Evolutionary conservation across 2,329 filamentous ascomycete species (phyloP).

Genomic region (Cryoendolithus antarcticus): DNA sequence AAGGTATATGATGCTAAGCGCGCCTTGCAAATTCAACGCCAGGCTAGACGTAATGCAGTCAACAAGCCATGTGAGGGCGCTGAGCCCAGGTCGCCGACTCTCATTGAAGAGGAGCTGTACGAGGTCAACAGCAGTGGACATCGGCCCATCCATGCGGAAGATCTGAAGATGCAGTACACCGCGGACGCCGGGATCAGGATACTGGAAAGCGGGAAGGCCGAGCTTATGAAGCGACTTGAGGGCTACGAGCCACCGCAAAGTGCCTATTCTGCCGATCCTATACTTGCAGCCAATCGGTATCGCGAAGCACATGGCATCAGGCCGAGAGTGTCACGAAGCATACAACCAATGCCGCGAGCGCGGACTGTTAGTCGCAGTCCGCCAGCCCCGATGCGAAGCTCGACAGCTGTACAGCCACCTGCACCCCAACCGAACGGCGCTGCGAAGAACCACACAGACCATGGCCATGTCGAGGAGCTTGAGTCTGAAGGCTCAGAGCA

Average conservation of each 20-base stretch:
- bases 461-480: constrained; percentile 2
- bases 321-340: background rate
- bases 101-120: constrained; percentile 17
- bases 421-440: no score
- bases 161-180: constrained; percentile 38
- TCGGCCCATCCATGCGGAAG: constrained; percentile 20
- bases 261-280: constrained; percentile 4
- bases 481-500: constrained; percentile 24
- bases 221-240: constrained; percentile 38
- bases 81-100: constrained; percentile 18
- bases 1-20: constrained; percentile 20
- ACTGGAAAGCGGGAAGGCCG: constrained; percentile 37
- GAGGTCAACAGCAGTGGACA: constrained; percentile 7
- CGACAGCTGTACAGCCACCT: constrained; percentile 1
- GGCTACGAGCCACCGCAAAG: constrained; percentile 25
- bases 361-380: constrained; percentile 12
- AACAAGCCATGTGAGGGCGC: constrained; percentile 5
- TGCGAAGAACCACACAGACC: background rate
- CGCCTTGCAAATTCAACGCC: constrained; percentile 14
- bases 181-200: constrained; percentile 37
- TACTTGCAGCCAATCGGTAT: constrained; percentile 7
- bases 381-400: background rate
- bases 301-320: constrained; percentile 9
- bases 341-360: constrained; percentile 8
- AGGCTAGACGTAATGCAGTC: constrained; percentile 10